phyloP scores from a whole-genome alignment of 2,329 filamentous ascomycete species.

The Ceratocystis cubensis region DNA sequence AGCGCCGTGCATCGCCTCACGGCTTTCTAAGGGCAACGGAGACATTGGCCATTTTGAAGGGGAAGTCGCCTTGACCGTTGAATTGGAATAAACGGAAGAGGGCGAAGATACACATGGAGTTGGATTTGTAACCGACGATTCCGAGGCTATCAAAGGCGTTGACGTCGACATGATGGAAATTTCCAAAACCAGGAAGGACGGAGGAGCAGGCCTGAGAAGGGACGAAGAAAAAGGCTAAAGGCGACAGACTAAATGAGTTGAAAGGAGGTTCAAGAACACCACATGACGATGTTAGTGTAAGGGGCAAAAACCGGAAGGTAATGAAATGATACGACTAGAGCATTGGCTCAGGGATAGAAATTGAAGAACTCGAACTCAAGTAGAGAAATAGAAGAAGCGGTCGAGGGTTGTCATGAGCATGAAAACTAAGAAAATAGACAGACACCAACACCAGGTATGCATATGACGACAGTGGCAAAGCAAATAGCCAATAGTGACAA shows the following conservation, averaged over 20 bases:
- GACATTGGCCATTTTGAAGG: conserved; percentile 13
- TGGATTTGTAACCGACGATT: conserved; percentile 8
- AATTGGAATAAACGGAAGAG: conserved; percentile 18
- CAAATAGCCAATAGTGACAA: not conserved
- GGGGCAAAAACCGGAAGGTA: not conserved
- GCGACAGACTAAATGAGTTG: not conserved
- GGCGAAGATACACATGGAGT: conserved; percentile 18
- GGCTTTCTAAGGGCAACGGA: not conserved
- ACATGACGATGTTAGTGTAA: not conserved
- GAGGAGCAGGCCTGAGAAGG: not conserved
- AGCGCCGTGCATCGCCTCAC: not conserved
- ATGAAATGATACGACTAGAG: not conserved
- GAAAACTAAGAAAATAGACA: not conserved
- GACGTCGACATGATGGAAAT: conserved; percentile 13
- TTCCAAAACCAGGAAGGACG: not conserved
- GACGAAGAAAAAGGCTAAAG: not conserved
- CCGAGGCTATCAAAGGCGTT: conserved; percentile 8
- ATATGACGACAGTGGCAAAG: conserved; percentile 1
- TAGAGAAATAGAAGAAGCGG: not conserved
- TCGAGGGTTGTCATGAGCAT: not conserved
- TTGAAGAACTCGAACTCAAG: not conserved
- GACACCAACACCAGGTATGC: not conserved
- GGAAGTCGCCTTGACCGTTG: conserved; percentile 18
- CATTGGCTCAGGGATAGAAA: not conserved
- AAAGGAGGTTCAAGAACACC: not conserved